Base-by-base conservation (phyloP, 2,329 filamentous ascomycete species). In the Ceratocystis ficicola region DNA sequence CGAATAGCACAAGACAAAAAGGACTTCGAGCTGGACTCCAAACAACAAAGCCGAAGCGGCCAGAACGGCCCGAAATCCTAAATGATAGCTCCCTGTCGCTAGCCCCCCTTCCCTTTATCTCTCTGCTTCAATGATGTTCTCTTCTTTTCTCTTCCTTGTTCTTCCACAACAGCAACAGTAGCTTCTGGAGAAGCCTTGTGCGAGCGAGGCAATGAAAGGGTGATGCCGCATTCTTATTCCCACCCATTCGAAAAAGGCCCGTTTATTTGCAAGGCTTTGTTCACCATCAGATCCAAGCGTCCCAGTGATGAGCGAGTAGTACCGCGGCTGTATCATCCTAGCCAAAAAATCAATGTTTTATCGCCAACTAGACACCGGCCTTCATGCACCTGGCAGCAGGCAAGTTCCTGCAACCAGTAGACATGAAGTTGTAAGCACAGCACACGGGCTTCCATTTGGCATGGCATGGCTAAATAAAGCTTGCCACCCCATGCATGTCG, bases 41-140 rank as follows among this genome's bases (percentile, higher is more conserved):
- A 44, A 63, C 41, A 63, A 63, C 41, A 25, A 32, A 46, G 44
- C 44, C 44, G 61, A 63, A 32, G 32, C 28, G 20, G 25, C 44
- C 22, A 44, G 61, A 63, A 63, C 61, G 61, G 61, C 61, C 61
- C 61, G 61, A 63, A 63, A 63, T 63, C 61, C 61, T 63, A 30
- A 44, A 32, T 17, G 17, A 36, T 57, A 57, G 22, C 52, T 12
- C 52, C 52, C 32, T 57, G 52, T 57, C 8, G 1, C 52, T 25
- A 57, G 52, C 52, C 52, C 15, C 52, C 25, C 52, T 5, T 30
- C 52, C 20, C 28, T 30, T 57, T 48, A n/a, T 62, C 36, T 62
- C 17, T 25, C 41, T 32, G 20, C 36, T 63, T 63, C 7, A 28
- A 32, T 62, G 30, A 5, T 44, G 44, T 20, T 61, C 32, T 62